Base-by-base conservation (phyloP, 2,329 filamentous ascomycete genomes). In the Plectosphaerella cucumerina region DNA sequence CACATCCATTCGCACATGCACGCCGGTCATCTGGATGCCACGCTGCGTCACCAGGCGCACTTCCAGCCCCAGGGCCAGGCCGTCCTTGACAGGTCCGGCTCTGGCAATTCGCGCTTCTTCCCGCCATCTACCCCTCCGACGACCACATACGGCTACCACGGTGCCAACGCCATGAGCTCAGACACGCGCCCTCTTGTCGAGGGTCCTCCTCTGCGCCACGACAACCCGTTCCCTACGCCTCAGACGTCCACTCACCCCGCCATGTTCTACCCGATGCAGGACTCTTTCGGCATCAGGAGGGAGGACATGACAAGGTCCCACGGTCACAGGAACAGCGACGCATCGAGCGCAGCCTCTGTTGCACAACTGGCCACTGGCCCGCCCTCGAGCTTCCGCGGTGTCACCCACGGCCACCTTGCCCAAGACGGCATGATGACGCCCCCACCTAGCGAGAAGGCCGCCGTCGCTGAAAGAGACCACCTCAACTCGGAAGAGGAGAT, bases 401-500 rank as follows among this genome's bases (percentile, higher is more conserved):
- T 50, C 31, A 55, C 73, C 34, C 64, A 72, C 23, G 68, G 71
- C 44, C 65, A 70, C 11, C 66, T 61, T 12, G 58, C 59, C 4
- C 53, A 63, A 41, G 59, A 70, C 48, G 60, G 70, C 37, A 53
- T 65, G 6, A 68, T 70, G 48, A 74, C 72, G 26, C 72, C 73
- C 0, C 69, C 71, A 1, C 70, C 67, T 3, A 65, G 59, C 42
- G 72, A 75, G 43, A 71, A 68, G 50, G 53, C 55, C 22, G 45
- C 58, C 11, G 60, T 48, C 42, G 67, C 59, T 18, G 73, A 76
- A 53, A 68, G 82, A 35, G 81, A 88, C 48, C 89, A 82, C 58
- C 76, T 96, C 44, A 85, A 82, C 56, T 83, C 82, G 4, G 80
- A 85, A 10, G 89, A 96, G 52, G 90, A 96, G 64, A 80, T 94